These are phyloP conservation scores for Senna siamea DNA, from an alignment of 306 rosid genomes.

Conservation along the genomic window DNA sequence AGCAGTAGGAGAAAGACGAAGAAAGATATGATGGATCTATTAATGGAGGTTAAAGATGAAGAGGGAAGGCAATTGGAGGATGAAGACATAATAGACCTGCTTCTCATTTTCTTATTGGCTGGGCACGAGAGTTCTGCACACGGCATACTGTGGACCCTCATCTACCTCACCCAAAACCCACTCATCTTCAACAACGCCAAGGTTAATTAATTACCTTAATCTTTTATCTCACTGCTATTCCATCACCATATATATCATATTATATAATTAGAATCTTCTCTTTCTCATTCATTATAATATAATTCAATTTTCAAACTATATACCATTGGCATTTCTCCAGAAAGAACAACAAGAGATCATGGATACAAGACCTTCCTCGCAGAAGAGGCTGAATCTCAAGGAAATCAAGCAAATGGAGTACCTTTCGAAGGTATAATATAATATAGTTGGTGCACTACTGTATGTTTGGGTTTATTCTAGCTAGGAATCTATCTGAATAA, in stretches of 20 bases:
- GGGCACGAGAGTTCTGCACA: slow-evolving; percentile 91
- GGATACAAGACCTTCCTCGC: slow-evolving; percentile 48
- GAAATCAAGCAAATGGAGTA: slow-evolving; percentile 68
- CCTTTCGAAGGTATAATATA: slow-evolving; percentile 54
- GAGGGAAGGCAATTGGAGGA: slow-evolving; percentile 57
- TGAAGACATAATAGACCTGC: slow-evolving; percentile 69
- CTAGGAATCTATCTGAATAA: too few species aligned
- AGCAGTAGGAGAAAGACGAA: slow-evolving; percentile 34
- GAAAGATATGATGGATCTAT: slow-evolving; percentile 61
- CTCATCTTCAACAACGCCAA: slow-evolving; percentile 53
- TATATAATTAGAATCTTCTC: background rate
- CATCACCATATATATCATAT: too few species aligned
- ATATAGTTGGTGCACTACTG: background rate
- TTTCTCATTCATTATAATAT: too few species aligned
- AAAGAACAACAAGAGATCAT: slow-evolving; percentile 66
- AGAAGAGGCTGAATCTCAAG: slow-evolving; percentile 48
- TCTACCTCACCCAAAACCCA: slow-evolving; percentile 61
- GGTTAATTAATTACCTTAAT: too few species aligned
- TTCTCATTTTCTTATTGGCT: slow-evolving; percentile 73
- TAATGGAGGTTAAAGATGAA: slow-evolving; percentile 72
- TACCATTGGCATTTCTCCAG: slow-evolving; percentile 45
- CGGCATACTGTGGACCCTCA: slow-evolving; percentile 70
- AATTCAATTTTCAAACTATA: background rate
- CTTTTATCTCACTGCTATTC: too few species aligned
- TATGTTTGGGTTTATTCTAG: too few species aligned